Conservation (phyloP, 345 rosid genomes). For the Kernera saxatilis region DNA sequence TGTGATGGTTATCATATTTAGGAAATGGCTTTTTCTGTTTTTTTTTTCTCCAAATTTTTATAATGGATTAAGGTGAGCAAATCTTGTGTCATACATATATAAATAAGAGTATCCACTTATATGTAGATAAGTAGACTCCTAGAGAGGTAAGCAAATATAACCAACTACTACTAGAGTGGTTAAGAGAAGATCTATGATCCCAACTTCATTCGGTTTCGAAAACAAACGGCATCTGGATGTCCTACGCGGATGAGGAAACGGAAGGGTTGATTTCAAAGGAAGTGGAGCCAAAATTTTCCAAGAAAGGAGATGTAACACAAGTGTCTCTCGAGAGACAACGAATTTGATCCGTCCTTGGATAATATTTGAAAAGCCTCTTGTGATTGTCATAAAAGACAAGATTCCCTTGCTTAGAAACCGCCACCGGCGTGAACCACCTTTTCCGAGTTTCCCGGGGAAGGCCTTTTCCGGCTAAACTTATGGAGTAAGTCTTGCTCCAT, state of each 20-base stretch:
- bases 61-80: background rate
- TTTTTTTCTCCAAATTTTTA: background rate
- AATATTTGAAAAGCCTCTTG: background rate
- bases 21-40: background rate
- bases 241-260: background rate
- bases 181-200: background rate
- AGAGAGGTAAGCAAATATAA: background rate
- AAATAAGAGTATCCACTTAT: background rate
- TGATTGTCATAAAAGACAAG: background rate
- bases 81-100: background rate
- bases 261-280: background rate
- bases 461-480: background rate
- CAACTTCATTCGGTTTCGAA: background rate
- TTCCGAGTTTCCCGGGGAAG: background rate
- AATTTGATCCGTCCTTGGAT: background rate
- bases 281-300: background rate
- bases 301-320: background rate
- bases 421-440: background rate
- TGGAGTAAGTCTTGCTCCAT: background rate
- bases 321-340: background rate
- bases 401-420: background rate
- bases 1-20: conserved; percentile 14
- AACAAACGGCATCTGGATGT: background rate
- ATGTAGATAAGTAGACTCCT: background rate
- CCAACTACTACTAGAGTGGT: background rate